Evolutionary conservation across 2,329 filamentous ascomycete genomes (phyloP).

Genomic region (Cordyceps cicadae): DNA sequence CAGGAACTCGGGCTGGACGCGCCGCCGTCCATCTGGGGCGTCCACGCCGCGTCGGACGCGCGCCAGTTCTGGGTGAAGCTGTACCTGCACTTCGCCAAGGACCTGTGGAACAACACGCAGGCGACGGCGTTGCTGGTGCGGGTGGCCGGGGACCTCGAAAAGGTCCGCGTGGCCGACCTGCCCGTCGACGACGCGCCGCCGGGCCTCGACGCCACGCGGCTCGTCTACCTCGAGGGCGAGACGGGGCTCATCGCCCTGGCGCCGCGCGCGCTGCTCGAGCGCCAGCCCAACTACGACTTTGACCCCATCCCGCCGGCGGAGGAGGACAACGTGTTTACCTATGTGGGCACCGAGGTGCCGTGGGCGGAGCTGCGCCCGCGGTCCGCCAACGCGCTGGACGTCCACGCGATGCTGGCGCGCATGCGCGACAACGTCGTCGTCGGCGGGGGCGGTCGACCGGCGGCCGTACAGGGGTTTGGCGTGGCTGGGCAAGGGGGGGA

Average conservation of each 20-base stretch:
- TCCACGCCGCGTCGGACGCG: slow-evolving; percentile 50
- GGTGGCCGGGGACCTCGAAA: slow-evolving; percentile 48
- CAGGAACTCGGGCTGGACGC: slow-evolving; percentile 70
- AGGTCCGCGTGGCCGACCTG: slow-evolving; percentile 30
- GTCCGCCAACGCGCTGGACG: neutral
- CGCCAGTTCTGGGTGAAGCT: slow-evolving; percentile 61
- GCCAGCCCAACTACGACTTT: slow-evolving; percentile 63
- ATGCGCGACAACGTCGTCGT: slow-evolving; percentile 22
- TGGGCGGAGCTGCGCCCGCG: slow-evolving; percentile 26
- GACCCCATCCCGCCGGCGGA: slow-evolving; percentile 71
- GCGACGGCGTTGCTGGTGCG: slow-evolving; percentile 60
- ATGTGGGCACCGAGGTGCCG: slow-evolving; percentile 32
- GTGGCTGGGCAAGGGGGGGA: neutral
- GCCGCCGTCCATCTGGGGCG: slow-evolving; percentile 77
- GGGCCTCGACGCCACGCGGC: slow-evolving; percentile 54
- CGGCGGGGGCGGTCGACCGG: neutral
- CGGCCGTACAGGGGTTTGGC: neutral
- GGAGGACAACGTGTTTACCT: slow-evolving; percentile 43
- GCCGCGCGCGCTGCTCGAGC: slow-evolving; percentile 55
- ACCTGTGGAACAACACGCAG: slow-evolving; percentile 77
- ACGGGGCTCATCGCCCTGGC: slow-evolving; percentile 62
- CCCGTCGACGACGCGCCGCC: slow-evolving; percentile 31
- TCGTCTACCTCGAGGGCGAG: slow-evolving; percentile 70
- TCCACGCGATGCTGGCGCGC: slow-evolving; percentile 19
- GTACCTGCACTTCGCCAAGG: slow-evolving; percentile 68